A percentile compares a stretch with the other conserved stretches of the same genome.
phyloP scores from a whole-genome alignment of 2,329 filamentous ascomycete genomes.

The Sporothrix curviconia region DNA sequence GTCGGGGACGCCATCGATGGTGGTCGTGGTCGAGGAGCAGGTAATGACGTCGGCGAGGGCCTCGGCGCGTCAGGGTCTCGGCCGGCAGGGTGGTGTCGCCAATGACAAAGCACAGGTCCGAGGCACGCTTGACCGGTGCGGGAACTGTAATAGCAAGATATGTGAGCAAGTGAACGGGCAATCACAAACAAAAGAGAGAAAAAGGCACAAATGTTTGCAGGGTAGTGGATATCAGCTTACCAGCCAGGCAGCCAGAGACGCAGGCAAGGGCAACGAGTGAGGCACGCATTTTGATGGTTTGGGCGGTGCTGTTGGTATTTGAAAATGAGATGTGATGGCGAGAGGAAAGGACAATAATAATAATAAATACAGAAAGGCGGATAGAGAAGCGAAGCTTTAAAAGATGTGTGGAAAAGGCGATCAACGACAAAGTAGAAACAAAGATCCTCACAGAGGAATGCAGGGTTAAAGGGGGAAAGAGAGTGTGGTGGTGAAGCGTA shows the following conservation, averaged over 20 bases:
- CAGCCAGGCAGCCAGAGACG: conserved; percentile 15
- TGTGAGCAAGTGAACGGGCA: not conserved
- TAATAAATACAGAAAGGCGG: too few species aligned
- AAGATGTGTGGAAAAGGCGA: not conserved
- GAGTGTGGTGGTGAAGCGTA: not conserved
- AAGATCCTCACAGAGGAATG: conserved; percentile 6
- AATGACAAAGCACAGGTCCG: conserved; percentile 44
- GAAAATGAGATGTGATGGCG: too few species aligned
- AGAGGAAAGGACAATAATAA: not conserved
- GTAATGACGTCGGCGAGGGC: conserved; percentile 39
- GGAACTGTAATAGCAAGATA: not conserved
- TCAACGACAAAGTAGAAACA: conserved; percentile 17
- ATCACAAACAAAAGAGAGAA: not conserved
- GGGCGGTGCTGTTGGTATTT: not conserved
- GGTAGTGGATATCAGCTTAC: conserved; percentile 8
- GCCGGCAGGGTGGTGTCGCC: conserved; percentile 44
- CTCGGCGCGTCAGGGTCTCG: conserved; percentile 40
- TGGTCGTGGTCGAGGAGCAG: conserved; percentile 41
- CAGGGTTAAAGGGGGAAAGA: not conserved
- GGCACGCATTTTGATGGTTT: conserved; percentile 16
- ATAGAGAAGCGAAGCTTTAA: not conserved
- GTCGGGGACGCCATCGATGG: conserved; percentile 49
- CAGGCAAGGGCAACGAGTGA: conserved; percentile 14
- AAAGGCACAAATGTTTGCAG: too few species aligned
- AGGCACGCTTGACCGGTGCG: conserved; percentile 10